Conservation (phyloP, 129 eudicot species). For the Ambrosia artemisiifolia region DNA sequence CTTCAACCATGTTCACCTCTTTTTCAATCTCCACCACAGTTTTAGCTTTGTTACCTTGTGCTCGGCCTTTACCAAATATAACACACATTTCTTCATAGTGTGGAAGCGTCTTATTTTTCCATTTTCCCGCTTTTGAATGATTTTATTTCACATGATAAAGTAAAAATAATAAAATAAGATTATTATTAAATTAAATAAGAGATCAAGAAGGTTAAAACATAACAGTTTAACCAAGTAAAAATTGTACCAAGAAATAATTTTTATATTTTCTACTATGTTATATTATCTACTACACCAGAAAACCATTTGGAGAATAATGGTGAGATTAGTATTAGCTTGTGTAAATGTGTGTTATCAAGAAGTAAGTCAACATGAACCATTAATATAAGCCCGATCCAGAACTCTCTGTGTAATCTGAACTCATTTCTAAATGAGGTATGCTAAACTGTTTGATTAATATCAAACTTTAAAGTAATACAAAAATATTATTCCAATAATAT, state of each 20-base stretch:
- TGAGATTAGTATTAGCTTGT: no score
- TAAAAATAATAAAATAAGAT: background rate
- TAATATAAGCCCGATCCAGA: background rate
- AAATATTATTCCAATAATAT: background rate
- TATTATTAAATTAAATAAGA: background rate
- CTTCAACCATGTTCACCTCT: background rate
- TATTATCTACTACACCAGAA: no score
- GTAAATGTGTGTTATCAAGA: no score
- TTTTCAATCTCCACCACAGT: background rate
- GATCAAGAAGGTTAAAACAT: no score
- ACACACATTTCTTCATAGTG: background rate
- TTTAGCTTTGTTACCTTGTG: background rate
- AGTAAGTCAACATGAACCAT: background rate
- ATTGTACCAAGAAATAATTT: no score
- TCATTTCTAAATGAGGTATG: background rate
- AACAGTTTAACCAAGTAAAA: no score
- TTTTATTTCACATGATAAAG: background rate
- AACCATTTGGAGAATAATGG: no score
- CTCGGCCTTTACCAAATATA: background rate
- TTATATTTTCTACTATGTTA: no score
- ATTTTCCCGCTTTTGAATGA: background rate
- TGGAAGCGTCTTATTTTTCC: background rate
- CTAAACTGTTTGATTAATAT: background rate
- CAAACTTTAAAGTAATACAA: background rate
- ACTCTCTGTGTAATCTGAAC: background rate